Base-by-base conservation (phyloP, 1,284 basidiomycete genomes). In the Schizopora paradoxa region DNA sequence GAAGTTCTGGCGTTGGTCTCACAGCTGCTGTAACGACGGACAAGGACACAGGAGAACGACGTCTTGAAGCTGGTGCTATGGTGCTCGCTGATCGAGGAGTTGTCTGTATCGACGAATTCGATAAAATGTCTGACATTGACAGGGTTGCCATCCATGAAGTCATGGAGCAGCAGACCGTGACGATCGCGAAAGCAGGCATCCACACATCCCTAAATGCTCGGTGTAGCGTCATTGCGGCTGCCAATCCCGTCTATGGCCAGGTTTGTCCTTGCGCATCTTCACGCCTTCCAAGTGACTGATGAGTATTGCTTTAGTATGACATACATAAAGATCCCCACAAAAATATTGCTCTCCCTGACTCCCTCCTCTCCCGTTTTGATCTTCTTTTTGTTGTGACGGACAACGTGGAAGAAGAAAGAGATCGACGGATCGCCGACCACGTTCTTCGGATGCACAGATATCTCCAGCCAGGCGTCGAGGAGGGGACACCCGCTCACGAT, bases 71-170 rank as follows among this genome's bases (percentile, higher is more conserved):
- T 6, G 96, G 96, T 49, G 96, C 96, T 10, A 99, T 99, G 96
- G 96, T 99, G 26, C 82, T 99, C 38, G 96, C 96, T n/a, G 96
- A 99, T 66, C 84, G 94, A 51, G 96, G 96, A 16, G 93, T 99
- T 10, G 95, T 99, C 37, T 99, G 95, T 67, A 99, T 99, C 58
- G 96, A 99, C 67, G 95, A 99, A 68, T 99, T 99, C 60, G 95
- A 99, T 77, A 99, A 99, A 66, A 99, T 99, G 95, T 93, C 90
- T 25, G 96, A 99, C 58, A 78, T 97, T 54, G 95, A 99, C 69
- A 83, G 96, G 56, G 95, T 98, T n/a, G 95, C 96, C 23, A 99
- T 99, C 57, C 96, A 99, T 69, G 96, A 99, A 82, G 96, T 98
- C 59, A 99, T 99, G 96, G 95, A 99, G 65, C 92, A 96, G 65